phyloP scores from a whole-genome alignment of 2,329 filamentous ascomycete species.

The Diaporthe sp. region DNA sequence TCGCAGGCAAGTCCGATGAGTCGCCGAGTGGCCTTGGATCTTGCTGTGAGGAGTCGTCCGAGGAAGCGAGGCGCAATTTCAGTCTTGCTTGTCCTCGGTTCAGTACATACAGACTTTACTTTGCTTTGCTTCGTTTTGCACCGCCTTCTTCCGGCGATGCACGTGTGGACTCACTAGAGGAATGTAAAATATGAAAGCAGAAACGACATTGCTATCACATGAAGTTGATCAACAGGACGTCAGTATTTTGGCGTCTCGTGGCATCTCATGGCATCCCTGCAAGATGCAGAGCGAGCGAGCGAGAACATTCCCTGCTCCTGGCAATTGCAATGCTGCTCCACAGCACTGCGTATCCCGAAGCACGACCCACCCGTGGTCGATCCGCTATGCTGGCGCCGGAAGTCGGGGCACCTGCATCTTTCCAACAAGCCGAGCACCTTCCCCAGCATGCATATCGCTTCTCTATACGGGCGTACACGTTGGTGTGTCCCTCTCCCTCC shows the following conservation, averaged over 20 bases:
- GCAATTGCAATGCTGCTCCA: constrained; percentile 17
- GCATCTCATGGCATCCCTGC: constrained; percentile 14
- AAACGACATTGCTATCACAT: constrained; percentile 2
- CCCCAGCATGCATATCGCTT: neutral
- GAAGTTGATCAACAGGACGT: neutral
- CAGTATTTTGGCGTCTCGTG: constrained; percentile 3
- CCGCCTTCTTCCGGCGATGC: neutral
- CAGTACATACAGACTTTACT: neutral
- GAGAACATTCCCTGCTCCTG: constrained; percentile 19
- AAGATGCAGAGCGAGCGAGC: neutral
- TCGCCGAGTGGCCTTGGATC: constrained; percentile 2
- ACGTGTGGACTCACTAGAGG: neutral
- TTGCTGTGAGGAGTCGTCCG: neutral
- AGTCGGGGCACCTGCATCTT: constrained; percentile 20
- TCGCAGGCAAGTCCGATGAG: constrained; percentile 9
- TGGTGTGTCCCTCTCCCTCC: neutral
- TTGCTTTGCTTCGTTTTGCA: neutral
- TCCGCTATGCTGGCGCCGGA: constrained; percentile 26
- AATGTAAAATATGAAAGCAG: neutral
- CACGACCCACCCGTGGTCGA: constrained; percentile 21
- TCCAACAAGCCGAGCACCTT: constrained; percentile 3
- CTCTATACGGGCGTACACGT: neutral
- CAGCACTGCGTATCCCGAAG: constrained; percentile 22
- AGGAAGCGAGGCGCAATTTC: neutral
- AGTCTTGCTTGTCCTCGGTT: neutral